A percentile compares a stretch with the other conserved stretches of the same genome.
Evolutionary conservation across 163 green algal species (phyloP).

Genomic region (Volvox carteri): DNA sequence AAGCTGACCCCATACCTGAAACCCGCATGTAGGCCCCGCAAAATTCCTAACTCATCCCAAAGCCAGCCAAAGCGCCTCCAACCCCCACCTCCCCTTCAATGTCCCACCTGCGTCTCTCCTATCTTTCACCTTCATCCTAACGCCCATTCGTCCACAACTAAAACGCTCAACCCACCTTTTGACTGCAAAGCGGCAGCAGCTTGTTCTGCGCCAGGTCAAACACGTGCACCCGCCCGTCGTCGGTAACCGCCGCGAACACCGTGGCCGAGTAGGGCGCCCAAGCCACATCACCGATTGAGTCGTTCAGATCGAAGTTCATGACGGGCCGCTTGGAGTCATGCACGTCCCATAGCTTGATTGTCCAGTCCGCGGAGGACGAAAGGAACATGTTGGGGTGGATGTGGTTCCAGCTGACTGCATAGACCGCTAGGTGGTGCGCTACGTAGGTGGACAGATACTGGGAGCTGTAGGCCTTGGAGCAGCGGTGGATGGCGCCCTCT

Average conservation of each 20-base stretch:
- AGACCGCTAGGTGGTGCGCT: constrained; percentile 87
- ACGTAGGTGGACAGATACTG: constrained; percentile 86
- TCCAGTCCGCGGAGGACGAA: constrained; percentile 92
- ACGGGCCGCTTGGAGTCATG: constrained; percentile 70
- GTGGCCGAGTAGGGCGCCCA: constrained; percentile 92
- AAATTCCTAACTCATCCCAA: too few relatives aligned
- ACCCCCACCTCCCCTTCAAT: too few relatives aligned
- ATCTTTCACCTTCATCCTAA: too few relatives aligned
- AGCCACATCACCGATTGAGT: constrained; percentile 87
- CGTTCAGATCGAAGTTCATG: constrained; percentile 90
- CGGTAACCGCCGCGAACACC: constrained; percentile 90
- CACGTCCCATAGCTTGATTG: constrained; percentile 93
- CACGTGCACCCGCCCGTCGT: constrained; percentile 91
- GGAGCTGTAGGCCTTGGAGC: constrained; percentile 82
- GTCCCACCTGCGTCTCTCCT: too few relatives aligned
- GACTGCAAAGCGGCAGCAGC: constrained; percentile 86
- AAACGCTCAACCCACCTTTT: constrained; percentile 92
- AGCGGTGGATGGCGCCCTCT: constrained; percentile 91
- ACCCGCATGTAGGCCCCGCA: too few relatives aligned
- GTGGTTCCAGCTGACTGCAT: constrained; percentile 90
- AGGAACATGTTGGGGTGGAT: constrained; percentile 89
- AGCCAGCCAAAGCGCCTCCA: too few relatives aligned
- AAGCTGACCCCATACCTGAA: too few relatives aligned
- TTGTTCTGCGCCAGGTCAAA: constrained; percentile 92
- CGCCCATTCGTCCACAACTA: too few relatives aligned